A percentile compares a stretch with the other conserved stretches of the same genome.
Conservation (phyloP, 306 rosid genomes). For the Gynostemma pentaphyllum region DNA sequence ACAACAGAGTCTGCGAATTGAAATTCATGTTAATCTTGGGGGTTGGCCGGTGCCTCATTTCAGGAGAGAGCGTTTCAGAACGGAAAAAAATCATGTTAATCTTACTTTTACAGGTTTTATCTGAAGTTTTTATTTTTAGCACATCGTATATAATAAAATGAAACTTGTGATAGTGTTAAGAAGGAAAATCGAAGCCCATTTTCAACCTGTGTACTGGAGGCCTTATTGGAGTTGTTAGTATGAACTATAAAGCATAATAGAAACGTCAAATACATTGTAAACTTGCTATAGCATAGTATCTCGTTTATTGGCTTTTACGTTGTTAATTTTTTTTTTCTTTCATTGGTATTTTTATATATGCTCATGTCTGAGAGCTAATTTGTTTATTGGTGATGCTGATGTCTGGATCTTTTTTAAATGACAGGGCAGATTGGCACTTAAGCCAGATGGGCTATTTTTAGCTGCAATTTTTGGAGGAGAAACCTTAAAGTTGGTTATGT, state of each 20-base stretch:
- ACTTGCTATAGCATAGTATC: background rate
- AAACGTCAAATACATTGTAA: background rate
- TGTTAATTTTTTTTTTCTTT: background rate
- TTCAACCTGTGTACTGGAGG: background rate
- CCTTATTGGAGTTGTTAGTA: background rate
- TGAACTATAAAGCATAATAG: background rate
- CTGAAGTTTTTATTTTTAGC: background rate
- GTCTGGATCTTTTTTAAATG: slow-evolving; percentile 21
- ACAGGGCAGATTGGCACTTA: slow-evolving; percentile 87
- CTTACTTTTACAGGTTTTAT: background rate
- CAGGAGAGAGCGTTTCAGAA: too few species aligned
- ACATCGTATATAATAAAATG: background rate
- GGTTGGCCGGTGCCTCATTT: too few species aligned
- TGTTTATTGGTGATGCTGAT: background rate
- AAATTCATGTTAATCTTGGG: background rate
- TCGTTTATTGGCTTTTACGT: background rate
- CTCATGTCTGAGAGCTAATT: background rate
- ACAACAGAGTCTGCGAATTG: background rate
- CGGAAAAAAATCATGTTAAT: background rate
- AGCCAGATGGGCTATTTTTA: slow-evolving; percentile 92
- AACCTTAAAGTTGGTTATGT: slow-evolving; percentile 52
- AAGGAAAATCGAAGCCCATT: background rate
- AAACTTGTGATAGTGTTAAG: background rate
- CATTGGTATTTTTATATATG: background rate
- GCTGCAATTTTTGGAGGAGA: slow-evolving; percentile 94